Conservation (phyloP, 305 asterid species). For the Striga hermonthica region DNA sequence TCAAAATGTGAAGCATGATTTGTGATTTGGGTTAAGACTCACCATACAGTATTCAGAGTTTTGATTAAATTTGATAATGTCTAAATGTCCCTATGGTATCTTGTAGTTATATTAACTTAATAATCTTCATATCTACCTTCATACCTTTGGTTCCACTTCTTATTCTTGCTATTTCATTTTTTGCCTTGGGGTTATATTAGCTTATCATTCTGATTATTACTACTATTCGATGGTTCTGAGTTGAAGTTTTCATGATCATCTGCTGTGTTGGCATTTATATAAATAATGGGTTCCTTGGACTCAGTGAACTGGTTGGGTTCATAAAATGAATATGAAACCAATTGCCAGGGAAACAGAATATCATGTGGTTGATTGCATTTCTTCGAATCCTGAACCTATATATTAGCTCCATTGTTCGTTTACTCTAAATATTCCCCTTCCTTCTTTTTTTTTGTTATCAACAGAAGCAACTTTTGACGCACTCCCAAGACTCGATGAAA, state of each 20-base stretch:
- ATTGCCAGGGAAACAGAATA: background rate
- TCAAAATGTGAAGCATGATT: no score
- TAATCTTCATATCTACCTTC: no score
- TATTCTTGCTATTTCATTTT: no score
- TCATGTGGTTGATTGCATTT: background rate
- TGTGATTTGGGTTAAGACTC: no score
- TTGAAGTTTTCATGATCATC: background rate
- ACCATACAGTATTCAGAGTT: no score
- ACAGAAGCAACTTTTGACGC: constrained; percentile 95
- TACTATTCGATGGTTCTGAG: background rate
- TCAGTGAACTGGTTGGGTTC: no score
- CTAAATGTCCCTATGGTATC: no score
- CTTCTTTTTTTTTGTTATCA: constrained; percentile 25
- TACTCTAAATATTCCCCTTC: constrained; percentile 20
- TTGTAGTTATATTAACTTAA: no score
- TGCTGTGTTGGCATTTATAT: background rate
- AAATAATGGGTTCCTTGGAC: background rate
- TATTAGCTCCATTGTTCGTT: background rate
- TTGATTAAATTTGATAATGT: no score
- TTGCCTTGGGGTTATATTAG: no score
- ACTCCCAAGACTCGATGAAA: constrained; percentile 88
- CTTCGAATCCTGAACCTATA: background rate
- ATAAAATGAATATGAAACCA: background rate
- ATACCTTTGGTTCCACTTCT: no score
- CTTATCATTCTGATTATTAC: no score